Evolutionary conservation across 345 rosid species (phyloP), one percentile per base, ranked within the genome.

Genomic region (Eucalyptus tenuipes): DNA sequence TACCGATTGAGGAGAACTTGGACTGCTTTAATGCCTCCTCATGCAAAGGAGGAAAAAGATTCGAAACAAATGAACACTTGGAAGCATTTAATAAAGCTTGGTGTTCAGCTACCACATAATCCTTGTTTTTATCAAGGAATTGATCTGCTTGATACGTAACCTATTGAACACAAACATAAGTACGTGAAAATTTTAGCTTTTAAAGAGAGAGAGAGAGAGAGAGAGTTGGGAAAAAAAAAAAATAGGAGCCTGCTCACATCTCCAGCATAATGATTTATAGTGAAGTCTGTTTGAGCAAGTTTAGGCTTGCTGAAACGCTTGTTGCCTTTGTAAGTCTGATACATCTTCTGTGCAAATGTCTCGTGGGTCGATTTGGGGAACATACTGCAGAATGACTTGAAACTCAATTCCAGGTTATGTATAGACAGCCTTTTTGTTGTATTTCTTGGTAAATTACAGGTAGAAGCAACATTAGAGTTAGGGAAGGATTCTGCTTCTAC

Each of bases 111-210:
- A 97, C 97, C 53, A 98, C 99, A 88, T 98, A 98, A 92, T 98
- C 99, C 93, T 98, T 98, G 94, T 98, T 98, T 93, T 98, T 97
- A 94, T 98, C 99, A 68, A 98, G 98, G 93, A 98, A 98, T 91
- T 90, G 91, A 91, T 98, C 99, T 27, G 99, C 99, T 94, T 90
- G 95, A 94, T 98, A 98, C 84, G 90, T 92, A 80, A 98, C 99
- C 99, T 98, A 89, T 42, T 59, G 88, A 92, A n/a, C 37, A 88
- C 86, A 59, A 87, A 33, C 61, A 16, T 68, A 68, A 66, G 79
- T 31, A 33, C 4, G 5, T 33, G 20, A 68, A 68, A 31, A 68
- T 68, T 68, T 71, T 85, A 40, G 48, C 2, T 53, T 88, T 89
- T 33, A 33, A 17, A 68, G 80, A 31, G 80, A 31, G 42, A 66